These are phyloP conservation scores for Pleurotus sapidus DNA, from an alignment of 768 basidiomycete genomes.

Conservation along the genomic window DNA sequence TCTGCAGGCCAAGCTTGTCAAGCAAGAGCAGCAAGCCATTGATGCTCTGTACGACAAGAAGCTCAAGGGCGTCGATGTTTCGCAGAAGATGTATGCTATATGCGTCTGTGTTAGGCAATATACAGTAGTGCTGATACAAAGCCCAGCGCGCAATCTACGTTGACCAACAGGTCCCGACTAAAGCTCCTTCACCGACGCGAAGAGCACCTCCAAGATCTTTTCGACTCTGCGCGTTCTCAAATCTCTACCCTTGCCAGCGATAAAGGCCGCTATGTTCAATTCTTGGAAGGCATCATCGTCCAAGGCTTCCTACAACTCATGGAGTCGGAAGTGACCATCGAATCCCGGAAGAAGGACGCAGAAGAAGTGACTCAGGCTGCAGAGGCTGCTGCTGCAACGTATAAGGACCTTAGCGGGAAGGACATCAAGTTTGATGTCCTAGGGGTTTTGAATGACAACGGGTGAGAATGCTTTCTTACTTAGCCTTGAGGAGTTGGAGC, in stretches of 20 bases:
- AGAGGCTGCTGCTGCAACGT: slow-evolving; percentile 58
- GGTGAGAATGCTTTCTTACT: slow-evolving; percentile 45
- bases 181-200: slow-evolving; percentile 87
- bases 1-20: slow-evolving; percentile 89
- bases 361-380: slow-evolving; percentile 61
- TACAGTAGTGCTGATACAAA: too few species aligned
- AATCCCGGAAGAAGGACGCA: slow-evolving; percentile 66
- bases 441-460: slow-evolving; percentile 60
- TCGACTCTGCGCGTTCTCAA: slow-evolving; percentile 64
- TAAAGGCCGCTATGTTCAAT: slow-evolving; percentile 69
- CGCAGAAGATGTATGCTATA: slow-evolving; percentile 88
- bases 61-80: slow-evolving; percentile 87
- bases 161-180: slow-evolving; percentile 95
- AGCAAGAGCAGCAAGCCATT: slow-evolving; percentile 93
- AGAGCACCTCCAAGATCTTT: slow-evolving; percentile 88
- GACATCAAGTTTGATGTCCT: slow-evolving; percentile 58
- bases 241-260: slow-evolving; percentile 63
- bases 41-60: slow-evolving; percentile 96
- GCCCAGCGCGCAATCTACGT: slow-evolving; percentile 84
- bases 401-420: slow-evolving; percentile 76
- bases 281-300: slow-evolving; percentile 80
- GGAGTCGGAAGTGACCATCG: slow-evolving; percentile 67
- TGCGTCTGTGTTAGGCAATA: too few species aligned
- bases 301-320: slow-evolving; percentile 85
- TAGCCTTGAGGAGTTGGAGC: too few species aligned